Evolutionary conservation across 2,329 filamentous ascomycete species (phyloP).

Genomic region (Emergomyces pasteurianus): DNA sequence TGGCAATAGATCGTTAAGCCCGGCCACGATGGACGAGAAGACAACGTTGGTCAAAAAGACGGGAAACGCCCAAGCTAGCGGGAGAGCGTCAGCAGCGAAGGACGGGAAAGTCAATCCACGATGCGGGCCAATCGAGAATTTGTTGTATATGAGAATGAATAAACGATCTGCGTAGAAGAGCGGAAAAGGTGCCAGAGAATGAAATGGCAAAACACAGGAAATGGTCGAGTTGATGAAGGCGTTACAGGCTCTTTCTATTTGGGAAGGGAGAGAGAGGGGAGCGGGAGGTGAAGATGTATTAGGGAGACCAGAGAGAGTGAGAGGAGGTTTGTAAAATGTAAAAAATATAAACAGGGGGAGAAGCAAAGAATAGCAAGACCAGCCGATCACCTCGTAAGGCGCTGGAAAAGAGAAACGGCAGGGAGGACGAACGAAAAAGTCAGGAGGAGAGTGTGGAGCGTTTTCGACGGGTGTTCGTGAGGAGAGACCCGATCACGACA

Average conservation of each 20-base stretch:
- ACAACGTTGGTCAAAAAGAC: neutral
- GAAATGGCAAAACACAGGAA: neutral
- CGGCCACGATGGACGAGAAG: neutral
- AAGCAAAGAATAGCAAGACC: too few species aligned
- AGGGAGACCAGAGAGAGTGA: neutral
- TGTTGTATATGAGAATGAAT: neutral
- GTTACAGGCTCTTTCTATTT: neutral
- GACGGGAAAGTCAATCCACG: neutral
- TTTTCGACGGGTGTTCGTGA: too few species aligned
- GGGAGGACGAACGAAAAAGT: neutral
- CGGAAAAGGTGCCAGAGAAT: neutral
- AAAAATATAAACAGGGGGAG: too few species aligned
- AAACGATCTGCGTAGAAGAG: neutral
- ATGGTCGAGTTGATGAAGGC: neutral
- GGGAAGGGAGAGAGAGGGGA: neutral
- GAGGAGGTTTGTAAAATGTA: neutral
- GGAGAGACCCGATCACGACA: too few species aligned
- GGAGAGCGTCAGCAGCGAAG: neutral
- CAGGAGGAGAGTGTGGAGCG: neutral
- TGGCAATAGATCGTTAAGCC: neutral
- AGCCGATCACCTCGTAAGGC: slow-evolving; percentile 1
- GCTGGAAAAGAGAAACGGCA: neutral
- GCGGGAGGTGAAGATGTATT: neutral
- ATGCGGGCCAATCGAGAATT: neutral
- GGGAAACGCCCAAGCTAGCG: neutral